Evolutionary conservation across 768 basidiomycete species (phyloP), one percentile per base, ranked within the genome.

Genomic region (Brasilioporus rufonigricans): DNA sequence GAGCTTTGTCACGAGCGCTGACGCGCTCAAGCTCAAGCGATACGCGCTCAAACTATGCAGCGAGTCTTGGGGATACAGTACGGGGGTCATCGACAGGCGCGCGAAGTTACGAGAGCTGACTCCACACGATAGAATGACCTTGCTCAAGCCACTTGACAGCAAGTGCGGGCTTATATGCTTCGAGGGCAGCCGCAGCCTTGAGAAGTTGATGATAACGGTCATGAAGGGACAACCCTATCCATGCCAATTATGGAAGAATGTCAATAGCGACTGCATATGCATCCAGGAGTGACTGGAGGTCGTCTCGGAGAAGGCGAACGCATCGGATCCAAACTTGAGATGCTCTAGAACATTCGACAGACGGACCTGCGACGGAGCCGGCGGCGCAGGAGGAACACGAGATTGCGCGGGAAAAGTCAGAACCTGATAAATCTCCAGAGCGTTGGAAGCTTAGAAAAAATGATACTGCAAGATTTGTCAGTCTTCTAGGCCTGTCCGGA

Each of bases 121-220:
- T 14, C 35, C 47, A 36, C 16, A 48, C 47, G 3, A 55, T 14
- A 23, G 39, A 55, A 19, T 48, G 48, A 6, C 53, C 41, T 32
- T 55, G 39, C 23, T 52, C 51, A 1, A 57, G 39, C 44, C 51
- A 57, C 16, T 51, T 49, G 8, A 49, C 46, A 12, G 53, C 53
- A 13, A 48, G 38, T 16, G 32, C 53, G 3, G 23, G 46, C n/a
- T 8, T 26, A 9, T 26, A 14, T 6, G 2, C 23, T 0, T 40
- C 36, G 5, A 29, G 6, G 4, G 48, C 38, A 47, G 23, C 53
- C 38, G 39, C 59, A 41, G 44, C 39, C 53, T 19, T 16, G 10
- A 26, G 35, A 36, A 65, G 54, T 12, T 32, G 32, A 26, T 45
- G 60, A 12, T 62, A 53, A 10, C 65, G 65, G 44, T 58, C 49